Evolutionary conservation across 257 asterid species (phyloP).

Genomic region (Solanum arcanum): DNA sequence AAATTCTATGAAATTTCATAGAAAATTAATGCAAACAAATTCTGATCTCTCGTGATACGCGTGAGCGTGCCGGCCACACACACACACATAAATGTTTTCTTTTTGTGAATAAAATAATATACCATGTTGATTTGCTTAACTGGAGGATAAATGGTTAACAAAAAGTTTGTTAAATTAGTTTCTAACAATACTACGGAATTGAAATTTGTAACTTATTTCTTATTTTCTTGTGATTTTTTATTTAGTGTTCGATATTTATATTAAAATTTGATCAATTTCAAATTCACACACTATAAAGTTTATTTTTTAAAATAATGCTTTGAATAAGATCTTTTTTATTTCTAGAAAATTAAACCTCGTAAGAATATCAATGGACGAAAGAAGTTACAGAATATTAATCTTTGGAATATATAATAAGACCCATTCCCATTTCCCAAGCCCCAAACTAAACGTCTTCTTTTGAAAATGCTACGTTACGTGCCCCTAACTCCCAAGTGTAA

Average conservation of each 20-base stretch:
- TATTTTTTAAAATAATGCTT: background rate
- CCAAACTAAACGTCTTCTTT: background rate
- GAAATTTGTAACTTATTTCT: background rate
- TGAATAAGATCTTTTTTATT: no score
- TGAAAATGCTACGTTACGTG: background rate
- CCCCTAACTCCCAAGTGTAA: background rate
- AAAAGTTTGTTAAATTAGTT: background rate
- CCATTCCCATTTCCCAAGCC: background rate
- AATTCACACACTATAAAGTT: no score
- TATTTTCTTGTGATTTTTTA: background rate
- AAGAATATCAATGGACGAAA: background rate
- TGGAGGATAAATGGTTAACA: background rate
- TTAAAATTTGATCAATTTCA: no score
- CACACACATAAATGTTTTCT: background rate
- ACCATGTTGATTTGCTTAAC: background rate
- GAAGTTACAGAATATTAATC: background rate
- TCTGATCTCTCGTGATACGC: background rate
- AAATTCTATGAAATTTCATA: background rate
- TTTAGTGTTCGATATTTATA: fast-evolving
- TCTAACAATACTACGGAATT: background rate
- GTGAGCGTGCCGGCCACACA: background rate
- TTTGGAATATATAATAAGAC: background rate
- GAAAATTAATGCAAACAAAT: background rate
- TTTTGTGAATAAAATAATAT: background rate
- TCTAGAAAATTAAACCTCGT: fast-evolving